phyloP scores from a whole-genome alignment of 1,284 basidiomycete genomes.

The Hymenochaete sp. region DNA sequence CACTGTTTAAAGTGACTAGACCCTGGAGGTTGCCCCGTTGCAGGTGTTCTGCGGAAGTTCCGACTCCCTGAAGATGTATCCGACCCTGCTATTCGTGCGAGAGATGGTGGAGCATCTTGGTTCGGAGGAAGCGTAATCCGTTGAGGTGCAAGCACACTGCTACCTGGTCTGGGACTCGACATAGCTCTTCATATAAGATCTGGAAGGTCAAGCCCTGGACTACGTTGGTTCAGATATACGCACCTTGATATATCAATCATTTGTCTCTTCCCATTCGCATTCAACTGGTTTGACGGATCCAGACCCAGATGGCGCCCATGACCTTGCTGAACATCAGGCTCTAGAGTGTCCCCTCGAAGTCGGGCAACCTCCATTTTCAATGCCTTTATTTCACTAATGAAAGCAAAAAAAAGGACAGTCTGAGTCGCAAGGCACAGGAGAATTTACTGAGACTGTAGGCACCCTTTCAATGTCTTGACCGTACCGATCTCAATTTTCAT shows the following conservation, averaged over 20 bases:
- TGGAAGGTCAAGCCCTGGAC: neutral
- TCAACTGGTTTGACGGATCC: conserved; percentile 33
- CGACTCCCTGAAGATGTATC: neutral
- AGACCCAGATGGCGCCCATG: neutral
- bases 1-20: conserved; percentile 15
- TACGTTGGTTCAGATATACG: neutral
- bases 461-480: conserved; percentile 44
- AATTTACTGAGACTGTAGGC: neutral
- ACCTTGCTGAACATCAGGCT: conserved; percentile 18
- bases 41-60: neutral
- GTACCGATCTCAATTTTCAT: conserved; percentile 34
- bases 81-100: conserved; percentile 3
- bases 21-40: conserved; percentile 8
- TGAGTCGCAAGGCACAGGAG: no score
- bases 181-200: conserved; percentile 1
- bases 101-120: conserved; percentile 13
- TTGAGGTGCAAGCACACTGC: conserved; percentile 12
- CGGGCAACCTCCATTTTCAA: conserved; percentile 43
- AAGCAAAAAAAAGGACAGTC: neutral
- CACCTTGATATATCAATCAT: conserved; percentile 30
- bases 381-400: conserved; percentile 39
- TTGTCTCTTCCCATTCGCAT: conserved; percentile 57
- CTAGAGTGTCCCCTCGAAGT: conserved; percentile 28
- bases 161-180: conserved; percentile 16
- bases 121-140: conserved; percentile 16